Evolutionary conservation across 208 protist genomes (phyloP).

Genomic region (Leishmania guyanensis): DNA sequence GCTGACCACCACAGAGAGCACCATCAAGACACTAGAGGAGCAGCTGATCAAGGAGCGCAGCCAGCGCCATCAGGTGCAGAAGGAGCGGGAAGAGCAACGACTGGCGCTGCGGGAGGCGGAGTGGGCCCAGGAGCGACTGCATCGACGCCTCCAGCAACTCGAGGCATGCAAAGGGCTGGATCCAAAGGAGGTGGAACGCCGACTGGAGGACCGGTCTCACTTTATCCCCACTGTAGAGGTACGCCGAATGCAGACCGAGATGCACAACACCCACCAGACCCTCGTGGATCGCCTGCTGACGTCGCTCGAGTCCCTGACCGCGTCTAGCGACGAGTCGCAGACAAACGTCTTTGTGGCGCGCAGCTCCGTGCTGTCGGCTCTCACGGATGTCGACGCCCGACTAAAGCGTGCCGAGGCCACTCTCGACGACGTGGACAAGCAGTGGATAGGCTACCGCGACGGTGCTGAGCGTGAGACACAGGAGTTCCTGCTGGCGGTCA

Average conservation of each 20-base stretch:
- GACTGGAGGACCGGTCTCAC: constrained; percentile 62
- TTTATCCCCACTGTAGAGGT: constrained; percentile 69
- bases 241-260: constrained; percentile 44
- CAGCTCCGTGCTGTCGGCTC: constrained; percentile 68
- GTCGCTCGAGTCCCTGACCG: constrained; percentile 43
- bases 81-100: constrained; percentile 47
- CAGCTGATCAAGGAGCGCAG: constrained; percentile 61
- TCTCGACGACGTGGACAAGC: constrained; percentile 40
- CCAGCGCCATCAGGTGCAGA: constrained; percentile 32
- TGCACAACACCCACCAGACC: constrained; percentile 38
- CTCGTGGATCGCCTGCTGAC: constrained; percentile 38
- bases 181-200: constrained; percentile 58
- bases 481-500: constrained; percentile 55
- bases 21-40: constrained; percentile 57
- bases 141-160: constrained; percentile 43
- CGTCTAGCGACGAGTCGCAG: constrained; percentile 56
- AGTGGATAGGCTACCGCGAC: constrained; percentile 43
- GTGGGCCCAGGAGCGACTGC: constrained; percentile 46
- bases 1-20: constrained; percentile 53
- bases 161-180: constrained; percentile 52
- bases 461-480: constrained; percentile 45
- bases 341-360: constrained; percentile 67
- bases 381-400: constrained; percentile 60
- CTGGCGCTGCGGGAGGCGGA: constrained; percentile 38
- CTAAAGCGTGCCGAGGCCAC: constrained; percentile 55